A percentile compares a stretch with the other conserved stretches of the same genome.
Conservation (phyloP, 352 stramenopile genomes). For the Aphanomyces invadans region DNA sequence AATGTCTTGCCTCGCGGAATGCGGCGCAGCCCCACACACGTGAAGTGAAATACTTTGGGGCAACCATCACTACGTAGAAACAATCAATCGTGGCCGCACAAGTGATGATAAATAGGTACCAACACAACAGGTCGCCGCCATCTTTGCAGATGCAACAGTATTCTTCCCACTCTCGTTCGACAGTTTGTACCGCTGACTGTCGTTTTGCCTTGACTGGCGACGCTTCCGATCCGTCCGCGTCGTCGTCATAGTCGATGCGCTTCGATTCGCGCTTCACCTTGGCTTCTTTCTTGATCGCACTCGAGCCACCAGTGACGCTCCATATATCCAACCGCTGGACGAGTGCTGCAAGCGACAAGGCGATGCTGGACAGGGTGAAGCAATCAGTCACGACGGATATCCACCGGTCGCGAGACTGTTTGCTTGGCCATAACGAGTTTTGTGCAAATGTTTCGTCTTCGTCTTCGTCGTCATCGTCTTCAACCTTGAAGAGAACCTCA, state of each 20-base stretch:
- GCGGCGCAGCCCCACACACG: constrained; percentile 32
- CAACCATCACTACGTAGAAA: constrained; percentile 17
- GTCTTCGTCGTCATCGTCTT: constrained; percentile 71
- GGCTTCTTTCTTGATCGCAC: constrained; percentile 46
- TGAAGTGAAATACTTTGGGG: constrained; percentile 19
- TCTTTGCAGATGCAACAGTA: constrained; percentile 25
- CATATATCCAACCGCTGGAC: constrained; percentile 62
- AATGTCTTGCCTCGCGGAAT: constrained; percentile 81
- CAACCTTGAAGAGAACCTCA: constrained; percentile 58
- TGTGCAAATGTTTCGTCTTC: constrained; percentile 44
- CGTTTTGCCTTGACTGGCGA: constrained; percentile 2
- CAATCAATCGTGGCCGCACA: not conserved
- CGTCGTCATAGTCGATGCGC: constrained; percentile 35
- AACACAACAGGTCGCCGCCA: constrained; percentile 20
- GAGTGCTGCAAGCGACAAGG: constrained; percentile 51
- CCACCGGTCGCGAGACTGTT: constrained; percentile 62
- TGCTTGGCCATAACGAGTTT: constrained; percentile 69
- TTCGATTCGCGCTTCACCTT: constrained; percentile 33
- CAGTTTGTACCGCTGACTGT: not conserved
- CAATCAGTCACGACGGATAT: constrained; percentile 49
- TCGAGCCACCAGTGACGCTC: constrained; percentile 50
- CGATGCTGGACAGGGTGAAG: constrained; percentile 43
- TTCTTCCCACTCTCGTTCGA: constrained; percentile 20
- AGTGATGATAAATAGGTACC: not conserved
- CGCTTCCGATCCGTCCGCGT: constrained; percentile 37